Conservation (phyloP, 1,284 basidiomycete genomes). For the Agroathelia rolfsii region DNA sequence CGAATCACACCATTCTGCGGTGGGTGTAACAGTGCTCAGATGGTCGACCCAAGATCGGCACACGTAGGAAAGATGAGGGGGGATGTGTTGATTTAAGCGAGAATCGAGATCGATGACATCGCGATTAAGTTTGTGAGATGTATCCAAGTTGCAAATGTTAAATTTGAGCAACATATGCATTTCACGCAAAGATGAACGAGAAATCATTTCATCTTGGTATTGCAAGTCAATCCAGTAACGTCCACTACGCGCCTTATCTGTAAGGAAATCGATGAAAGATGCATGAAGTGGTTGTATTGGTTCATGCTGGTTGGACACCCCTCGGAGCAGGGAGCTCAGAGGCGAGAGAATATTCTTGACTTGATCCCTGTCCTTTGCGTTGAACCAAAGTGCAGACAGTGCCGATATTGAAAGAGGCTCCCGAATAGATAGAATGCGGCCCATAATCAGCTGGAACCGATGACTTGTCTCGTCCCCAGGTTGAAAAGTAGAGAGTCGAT, state of each 20-base stretch:
- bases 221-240: conserved; percentile 15
- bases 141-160: conserved; percentile 22
- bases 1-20: conserved; percentile 3
- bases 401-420: too few relatives aligned
- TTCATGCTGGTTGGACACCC: background rate
- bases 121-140: conserved; percentile 17
- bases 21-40: conserved; percentile 11
- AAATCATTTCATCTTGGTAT: conserved; percentile 12
- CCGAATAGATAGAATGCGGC: too few relatives aligned
- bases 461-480: too few relatives aligned
- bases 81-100: conserved; percentile 14
- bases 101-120: conserved; percentile 14
- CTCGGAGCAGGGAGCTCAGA: conserved; percentile 7
- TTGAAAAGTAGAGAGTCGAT: too few relatives aligned
- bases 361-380: too few relatives aligned
- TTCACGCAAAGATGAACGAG: conserved; percentile 15
- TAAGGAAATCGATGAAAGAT: conserved; percentile 20
- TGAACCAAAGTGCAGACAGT: too few relatives aligned
- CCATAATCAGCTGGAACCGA: too few relatives aligned
- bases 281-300: conserved; percentile 13
- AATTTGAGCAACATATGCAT: conserved; percentile 24
- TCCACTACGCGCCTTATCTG: conserved; percentile 11
- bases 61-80: conserved; percentile 21
- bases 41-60: conserved; percentile 26
- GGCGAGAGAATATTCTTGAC: background rate